Percentiles rank a stretch among this genome's conserved stretches.
These are phyloP conservation scores for Plantago coronopus DNA, from an alignment of 305 asterid species.

Conservation along the genomic window DNA sequence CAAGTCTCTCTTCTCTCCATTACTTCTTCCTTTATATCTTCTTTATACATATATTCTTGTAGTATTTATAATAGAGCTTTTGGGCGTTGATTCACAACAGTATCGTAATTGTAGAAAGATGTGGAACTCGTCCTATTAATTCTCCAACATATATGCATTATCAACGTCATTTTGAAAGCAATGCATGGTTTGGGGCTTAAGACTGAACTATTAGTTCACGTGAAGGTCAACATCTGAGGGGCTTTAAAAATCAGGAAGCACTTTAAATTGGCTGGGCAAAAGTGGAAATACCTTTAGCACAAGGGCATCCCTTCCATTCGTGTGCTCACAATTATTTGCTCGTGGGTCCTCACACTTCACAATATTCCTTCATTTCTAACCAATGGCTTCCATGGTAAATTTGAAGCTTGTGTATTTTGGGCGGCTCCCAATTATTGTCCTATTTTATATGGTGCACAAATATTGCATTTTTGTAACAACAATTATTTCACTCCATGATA, in stretches of 20 bases:
- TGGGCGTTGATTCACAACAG: no score
- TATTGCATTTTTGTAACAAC: no score
- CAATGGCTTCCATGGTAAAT: slow-evolving; percentile 15
- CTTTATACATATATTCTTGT: no score
- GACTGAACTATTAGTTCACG: slow-evolving; percentile 6
- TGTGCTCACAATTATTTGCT: slow-evolving; percentile 10
- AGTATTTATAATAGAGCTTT: no score
- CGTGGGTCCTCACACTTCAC: slow-evolving; percentile 26
- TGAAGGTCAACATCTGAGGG: slow-evolving; percentile 28
- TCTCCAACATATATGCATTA: no score
- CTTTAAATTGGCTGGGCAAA: slow-evolving; percentile 17
- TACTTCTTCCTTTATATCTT: no score
- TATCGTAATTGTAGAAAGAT: no score
- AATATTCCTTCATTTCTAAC: slow-evolving; percentile 9
- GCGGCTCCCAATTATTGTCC: slow-evolving; percentile 6
- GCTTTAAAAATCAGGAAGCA: neutral
- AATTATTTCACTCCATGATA: slow-evolving; percentile 12
- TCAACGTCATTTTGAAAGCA: no score
- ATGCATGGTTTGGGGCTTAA: neutral
- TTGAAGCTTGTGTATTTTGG: slow-evolving; percentile 17
- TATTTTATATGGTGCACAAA: no score
- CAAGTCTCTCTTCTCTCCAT: no score
- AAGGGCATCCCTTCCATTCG: slow-evolving; percentile 19
- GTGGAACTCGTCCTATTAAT: no score
- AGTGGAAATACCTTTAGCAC: slow-evolving; percentile 19